Conservation (phyloP, 148 eudicot species). For the Persicaria maculosa region DNA sequence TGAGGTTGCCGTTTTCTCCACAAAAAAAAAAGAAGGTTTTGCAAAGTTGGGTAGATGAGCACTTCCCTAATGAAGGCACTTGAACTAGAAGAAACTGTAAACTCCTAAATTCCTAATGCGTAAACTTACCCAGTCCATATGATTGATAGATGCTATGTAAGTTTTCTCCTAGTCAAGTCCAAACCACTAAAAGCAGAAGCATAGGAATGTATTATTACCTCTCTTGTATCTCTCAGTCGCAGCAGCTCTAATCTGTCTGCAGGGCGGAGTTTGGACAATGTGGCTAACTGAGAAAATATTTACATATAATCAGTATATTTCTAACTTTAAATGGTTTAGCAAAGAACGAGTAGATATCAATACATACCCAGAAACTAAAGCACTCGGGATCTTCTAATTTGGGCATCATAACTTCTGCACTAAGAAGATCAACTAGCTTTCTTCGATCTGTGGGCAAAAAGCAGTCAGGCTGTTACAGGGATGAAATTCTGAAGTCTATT, state of each 20-base stretch:
- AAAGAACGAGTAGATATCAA: neutral
- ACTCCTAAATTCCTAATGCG: no score
- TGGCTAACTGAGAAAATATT: conserved; percentile 43
- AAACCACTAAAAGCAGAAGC: neutral
- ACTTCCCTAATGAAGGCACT: no score
- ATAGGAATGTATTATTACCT: conserved; percentile 37
- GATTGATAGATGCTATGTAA: neutral
- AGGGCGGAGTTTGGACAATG: conserved; percentile 68
- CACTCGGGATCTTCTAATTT: conserved; percentile 71
- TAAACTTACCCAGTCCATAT: no score
- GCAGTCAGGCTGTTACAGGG: neutral
- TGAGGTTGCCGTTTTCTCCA: no score
- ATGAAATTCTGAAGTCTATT: neutral
- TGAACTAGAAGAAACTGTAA: no score
- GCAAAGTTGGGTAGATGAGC: no score
- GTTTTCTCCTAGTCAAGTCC: neutral
- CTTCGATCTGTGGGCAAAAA: conserved; percentile 51
- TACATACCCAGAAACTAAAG: conserved; percentile 94
- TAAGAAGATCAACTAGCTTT: conserved; percentile 63
- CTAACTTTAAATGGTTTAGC: neutral
- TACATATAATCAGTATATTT: neutral
- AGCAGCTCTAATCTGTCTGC: conserved; percentile 75
- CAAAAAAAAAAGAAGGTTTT: no score
- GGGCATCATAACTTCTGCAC: conserved; percentile 86
- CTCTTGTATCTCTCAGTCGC: conserved; percentile 64